Conservation (phyloP, 192 early-diverging fungal species). For the Coemansia sp. region DNA sequence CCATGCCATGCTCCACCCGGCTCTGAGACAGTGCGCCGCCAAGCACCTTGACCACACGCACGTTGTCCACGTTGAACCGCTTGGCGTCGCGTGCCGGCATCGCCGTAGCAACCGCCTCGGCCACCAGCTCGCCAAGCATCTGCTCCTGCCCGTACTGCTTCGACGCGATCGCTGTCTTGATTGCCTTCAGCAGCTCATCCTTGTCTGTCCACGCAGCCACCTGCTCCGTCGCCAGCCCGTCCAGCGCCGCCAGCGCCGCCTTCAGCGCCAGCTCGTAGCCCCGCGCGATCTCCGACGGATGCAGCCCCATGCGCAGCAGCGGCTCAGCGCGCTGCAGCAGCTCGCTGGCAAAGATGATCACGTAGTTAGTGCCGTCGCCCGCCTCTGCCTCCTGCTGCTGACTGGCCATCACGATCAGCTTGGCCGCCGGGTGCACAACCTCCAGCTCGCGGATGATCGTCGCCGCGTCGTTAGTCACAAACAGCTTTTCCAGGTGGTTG, state of each 20-base stretch:
- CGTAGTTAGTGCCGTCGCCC: constrained; percentile 96
- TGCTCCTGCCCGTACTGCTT: constrained; percentile 98
- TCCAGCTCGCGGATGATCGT: constrained; percentile 98
- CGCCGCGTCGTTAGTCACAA: constrained; percentile 98
- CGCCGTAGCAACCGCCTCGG: constrained; percentile 78
- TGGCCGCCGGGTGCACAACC: constrained; percentile 96
- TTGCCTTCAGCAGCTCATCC: constrained; percentile 73
- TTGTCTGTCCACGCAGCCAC: constrained; percentile 53
- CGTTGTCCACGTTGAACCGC: constrained; percentile 93
- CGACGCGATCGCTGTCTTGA: constrained; percentile 78
- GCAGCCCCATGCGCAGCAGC: constrained; percentile 92
- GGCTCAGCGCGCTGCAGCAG: constrained; percentile 91
- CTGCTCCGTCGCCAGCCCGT: constrained; percentile 70
- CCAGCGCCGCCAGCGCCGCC: constrained; percentile 80
- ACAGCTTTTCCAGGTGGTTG: constrained; percentile 97
- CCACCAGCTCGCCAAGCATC: constrained; percentile 77
- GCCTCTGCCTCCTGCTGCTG: constrained; percentile 98
- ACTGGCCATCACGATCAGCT: constrained; percentile 92
- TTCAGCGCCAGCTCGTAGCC: constrained; percentile 88
- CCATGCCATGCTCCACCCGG: constrained; percentile 92
- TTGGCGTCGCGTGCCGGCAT: constrained; percentile 82
- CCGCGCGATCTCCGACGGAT: constrained; percentile 91
- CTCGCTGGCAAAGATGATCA: constrained; percentile 92
- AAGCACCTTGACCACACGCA: constrained; percentile 97
- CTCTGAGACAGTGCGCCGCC: constrained; percentile 90